These are phyloP conservation scores for Carex scoparia DNA, from an alignment of 176 grass and related monocot genomes.

Conservation along the genomic window DNA sequence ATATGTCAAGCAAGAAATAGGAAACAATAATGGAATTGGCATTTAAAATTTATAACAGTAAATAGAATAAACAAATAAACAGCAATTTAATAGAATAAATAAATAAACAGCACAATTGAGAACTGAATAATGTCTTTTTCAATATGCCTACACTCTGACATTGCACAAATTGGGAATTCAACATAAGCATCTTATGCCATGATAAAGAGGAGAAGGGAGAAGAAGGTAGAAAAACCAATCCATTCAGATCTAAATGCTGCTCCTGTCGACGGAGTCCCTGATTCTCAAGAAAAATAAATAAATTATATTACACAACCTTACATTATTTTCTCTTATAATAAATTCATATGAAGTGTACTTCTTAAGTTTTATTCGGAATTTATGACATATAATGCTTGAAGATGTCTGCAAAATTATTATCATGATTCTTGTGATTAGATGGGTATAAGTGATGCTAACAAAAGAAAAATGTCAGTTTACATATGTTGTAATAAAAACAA, in stretches of 20 bases:
- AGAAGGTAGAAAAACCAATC: slow-evolving; percentile 16
- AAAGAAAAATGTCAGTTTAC: not conserved
- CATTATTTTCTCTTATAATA: not conserved
- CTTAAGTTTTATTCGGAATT: not conserved
- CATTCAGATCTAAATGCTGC: not conserved
- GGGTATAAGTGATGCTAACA: not conserved
- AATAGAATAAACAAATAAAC: not conserved
- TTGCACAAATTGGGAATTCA: not conserved
- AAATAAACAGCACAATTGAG: not conserved
- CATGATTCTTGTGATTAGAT: not conserved
- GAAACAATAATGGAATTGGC: not conserved
- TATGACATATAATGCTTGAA: not conserved
- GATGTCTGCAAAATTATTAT: not conserved
- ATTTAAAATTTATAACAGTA: not conserved
- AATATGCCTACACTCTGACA: not conserved
- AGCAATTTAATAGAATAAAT: not conserved
- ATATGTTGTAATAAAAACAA: too few species aligned
- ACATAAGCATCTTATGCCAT: not conserved
- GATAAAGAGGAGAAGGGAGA: slow-evolving; percentile 19
- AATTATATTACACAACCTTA: not conserved
- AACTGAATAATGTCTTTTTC: not conserved
- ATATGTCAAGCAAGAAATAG: not conserved
- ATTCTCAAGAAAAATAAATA: not conserved
- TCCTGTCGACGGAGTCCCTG: not conserved
- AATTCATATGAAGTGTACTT: not conserved